These are phyloP conservation scores for Lentinus tigrinus DNA, from an alignment of 768 basidiomycete species.

Conservation along the genomic window DNA sequence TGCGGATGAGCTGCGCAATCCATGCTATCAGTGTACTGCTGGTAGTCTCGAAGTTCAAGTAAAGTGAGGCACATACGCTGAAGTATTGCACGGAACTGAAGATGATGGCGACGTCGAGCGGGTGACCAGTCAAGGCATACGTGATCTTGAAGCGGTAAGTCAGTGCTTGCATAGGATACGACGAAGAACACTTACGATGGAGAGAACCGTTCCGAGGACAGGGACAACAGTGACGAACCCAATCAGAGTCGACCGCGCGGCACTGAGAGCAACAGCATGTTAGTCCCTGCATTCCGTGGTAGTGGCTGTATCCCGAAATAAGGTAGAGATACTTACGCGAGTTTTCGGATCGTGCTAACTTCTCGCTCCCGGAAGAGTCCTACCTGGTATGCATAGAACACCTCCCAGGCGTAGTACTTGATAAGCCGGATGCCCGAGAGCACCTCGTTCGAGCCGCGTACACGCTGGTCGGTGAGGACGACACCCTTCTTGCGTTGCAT, in stretches of 20 bases:
- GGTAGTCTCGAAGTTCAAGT: background rate
- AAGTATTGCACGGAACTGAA: conserved; percentile 88
- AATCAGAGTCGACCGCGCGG: conserved; percentile 35
- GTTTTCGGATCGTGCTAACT: conserved; percentile 49
- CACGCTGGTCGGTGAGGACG: conserved; percentile 64
- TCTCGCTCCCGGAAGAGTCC: conserved; percentile 68
- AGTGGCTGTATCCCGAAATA: no score
- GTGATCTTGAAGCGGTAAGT: conserved; percentile 52
- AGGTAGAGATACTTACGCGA: conserved; percentile 21
- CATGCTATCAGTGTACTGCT: background rate
- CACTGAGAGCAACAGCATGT: conserved; percentile 5
- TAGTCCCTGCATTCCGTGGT: no score
- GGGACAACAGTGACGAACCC: conserved; percentile 52
- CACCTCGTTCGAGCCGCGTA: conserved; percentile 59
- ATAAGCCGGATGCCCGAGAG: conserved; percentile 77
- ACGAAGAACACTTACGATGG: conserved; percentile 48
- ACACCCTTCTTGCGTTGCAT: conserved; percentile 53
- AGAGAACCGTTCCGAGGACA: conserved; percentile 71
- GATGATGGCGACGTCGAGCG: conserved; percentile 65
- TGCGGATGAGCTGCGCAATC: conserved; percentile 48
- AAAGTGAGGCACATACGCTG: conserved; percentile 51
- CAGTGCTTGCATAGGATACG: no score
- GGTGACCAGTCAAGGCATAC: conserved; percentile 60
- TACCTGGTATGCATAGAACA: conserved; percentile 74
- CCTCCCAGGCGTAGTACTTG: conserved; percentile 90